phyloP scores from a whole-genome alignment of 1,284 basidiomycete genomes.

The Cryptococcus amylolentus region DNA sequence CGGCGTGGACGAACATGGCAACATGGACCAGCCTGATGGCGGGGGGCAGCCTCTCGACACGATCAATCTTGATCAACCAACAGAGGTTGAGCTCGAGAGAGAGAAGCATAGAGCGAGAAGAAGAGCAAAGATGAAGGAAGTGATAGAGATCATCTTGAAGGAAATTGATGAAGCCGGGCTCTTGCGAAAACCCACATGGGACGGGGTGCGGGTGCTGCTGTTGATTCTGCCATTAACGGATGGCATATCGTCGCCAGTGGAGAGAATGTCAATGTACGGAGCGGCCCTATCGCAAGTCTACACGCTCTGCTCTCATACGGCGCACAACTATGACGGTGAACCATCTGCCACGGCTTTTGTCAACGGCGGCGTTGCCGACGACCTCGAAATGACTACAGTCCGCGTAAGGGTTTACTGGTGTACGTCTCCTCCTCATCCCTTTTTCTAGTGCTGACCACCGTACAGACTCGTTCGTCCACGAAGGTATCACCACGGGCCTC shows the following conservation, averaged over 20 bases:
- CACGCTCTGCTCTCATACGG: constrained; percentile 62
- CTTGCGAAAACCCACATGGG: constrained; percentile 76
- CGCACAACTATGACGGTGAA: constrained; percentile 55
- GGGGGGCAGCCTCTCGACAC: constrained; percentile 20
- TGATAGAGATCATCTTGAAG: constrained; percentile 68
- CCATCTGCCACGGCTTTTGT: constrained; percentile 39
- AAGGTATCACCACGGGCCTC: constrained; percentile 70
- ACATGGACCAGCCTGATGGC: constrained; percentile 41
- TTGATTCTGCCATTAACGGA: constrained; percentile 74
- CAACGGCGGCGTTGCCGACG: constrained; percentile 52
- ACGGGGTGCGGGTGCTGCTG: constrained; percentile 72
- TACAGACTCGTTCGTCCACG: constrained; percentile 63
- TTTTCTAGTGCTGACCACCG: constrained; percentile 1
- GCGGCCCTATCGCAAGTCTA: constrained; percentile 63
- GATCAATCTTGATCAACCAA: constrained; percentile 16
- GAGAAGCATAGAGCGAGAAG: constrained; percentile 48
- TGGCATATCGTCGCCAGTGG: constrained; percentile 60
- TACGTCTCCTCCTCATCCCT: constrained; percentile 12
- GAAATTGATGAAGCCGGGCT: constrained; percentile 73
- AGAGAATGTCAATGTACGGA: constrained; percentile 62
- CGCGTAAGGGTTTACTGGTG: constrained; percentile 79
- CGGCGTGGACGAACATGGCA: constrained; percentile 72
- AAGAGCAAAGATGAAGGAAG: constrained; percentile 54
- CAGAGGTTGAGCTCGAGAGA: constrained; percentile 40
- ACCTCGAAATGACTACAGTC: constrained; percentile 47